Conservation (phyloP, 768 basidiomycete species). For the Suillus subalutaceus region DNA sequence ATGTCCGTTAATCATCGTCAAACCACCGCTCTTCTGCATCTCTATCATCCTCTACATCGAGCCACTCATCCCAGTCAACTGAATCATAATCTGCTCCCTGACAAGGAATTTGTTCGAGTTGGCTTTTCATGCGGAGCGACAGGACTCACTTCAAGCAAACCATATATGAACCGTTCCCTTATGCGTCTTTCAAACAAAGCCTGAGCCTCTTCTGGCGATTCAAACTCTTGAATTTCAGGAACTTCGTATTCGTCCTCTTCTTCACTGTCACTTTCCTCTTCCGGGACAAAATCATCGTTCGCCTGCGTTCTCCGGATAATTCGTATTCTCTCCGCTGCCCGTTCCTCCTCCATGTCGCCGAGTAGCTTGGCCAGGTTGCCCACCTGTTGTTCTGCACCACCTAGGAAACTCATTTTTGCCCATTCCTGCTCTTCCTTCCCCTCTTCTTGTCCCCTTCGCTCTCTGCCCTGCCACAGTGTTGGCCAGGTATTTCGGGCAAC, state of each 20-base stretch:
- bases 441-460: conserved; percentile 51
- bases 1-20: conserved; percentile 46
- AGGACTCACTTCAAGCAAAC: conserved; percentile 63
- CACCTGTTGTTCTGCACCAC: conserved; percentile 54
- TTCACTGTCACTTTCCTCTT: conserved; percentile 60
- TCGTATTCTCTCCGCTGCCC: conserved; percentile 66
- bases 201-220: conserved; percentile 53
- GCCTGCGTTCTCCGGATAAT: conserved; percentile 43
- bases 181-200: conserved; percentile 59
- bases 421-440: conserved; percentile 70
- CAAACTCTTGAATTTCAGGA: conserved; percentile 28
- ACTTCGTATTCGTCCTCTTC: conserved; percentile 23
- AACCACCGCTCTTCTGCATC: conserved; percentile 76
- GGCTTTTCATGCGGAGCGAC: neutral
- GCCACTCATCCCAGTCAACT: conserved; percentile 76
- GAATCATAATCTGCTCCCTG: conserved; percentile 71
- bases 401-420: conserved; percentile 67
- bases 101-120: conserved; percentile 11
- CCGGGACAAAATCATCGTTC: conserved; percentile 56
- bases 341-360: conserved; percentile 76
- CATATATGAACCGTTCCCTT: conserved; percentile 76
- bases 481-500: conserved; percentile 66
- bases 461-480: conserved; percentile 62
- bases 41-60: conserved; percentile 61
- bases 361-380: conserved; percentile 71